phyloP scores from a whole-genome alignment of 495 filamentous ascomycete species.

The Penicillium subrubescens region DNA sequence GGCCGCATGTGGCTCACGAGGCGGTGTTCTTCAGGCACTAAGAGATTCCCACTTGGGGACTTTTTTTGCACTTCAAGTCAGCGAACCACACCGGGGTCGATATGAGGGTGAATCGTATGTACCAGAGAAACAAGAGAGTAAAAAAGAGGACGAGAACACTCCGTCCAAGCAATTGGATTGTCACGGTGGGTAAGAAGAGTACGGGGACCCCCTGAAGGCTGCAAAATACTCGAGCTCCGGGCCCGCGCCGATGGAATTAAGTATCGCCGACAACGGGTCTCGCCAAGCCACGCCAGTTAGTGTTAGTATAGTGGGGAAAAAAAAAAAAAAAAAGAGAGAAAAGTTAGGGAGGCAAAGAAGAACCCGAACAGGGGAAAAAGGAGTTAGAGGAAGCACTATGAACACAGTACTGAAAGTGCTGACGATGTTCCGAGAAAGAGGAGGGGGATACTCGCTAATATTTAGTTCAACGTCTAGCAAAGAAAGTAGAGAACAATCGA shows the following conservation, averaged over 20 bases:
- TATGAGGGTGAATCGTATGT: not conserved
- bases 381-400: not conserved
- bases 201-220: slow-evolving; percentile 33
- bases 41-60: slow-evolving; percentile 3
- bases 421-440: not conserved
- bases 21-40: slow-evolving; percentile 19
- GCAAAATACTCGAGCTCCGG: slow-evolving; percentile 30
- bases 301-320: not conserved
- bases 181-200: slow-evolving; percentile 22
- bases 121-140: slow-evolving; percentile 2
- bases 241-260: slow-evolving; percentile 34
- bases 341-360: not conserved
- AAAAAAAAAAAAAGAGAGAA: slow-evolving; percentile 7
- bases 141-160: slow-evolving; percentile 6
- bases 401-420: not conserved
- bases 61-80: slow-evolving; percentile 17
- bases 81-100: not conserved
- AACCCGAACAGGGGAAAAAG: not conserved
- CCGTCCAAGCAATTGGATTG: slow-evolving; percentile 12
- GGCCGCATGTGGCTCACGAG: slow-evolving; percentile 29
- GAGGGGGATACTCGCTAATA: not conserved
- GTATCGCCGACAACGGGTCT: slow-evolving; percentile 32
- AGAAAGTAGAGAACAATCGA: slow-evolving; percentile 9
- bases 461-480: not conserved
- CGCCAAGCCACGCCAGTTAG: slow-evolving; percentile 27